phyloP scores from a whole-genome alignment of 164 flowering plant genomes.

The Protea cynaroides region DNA sequence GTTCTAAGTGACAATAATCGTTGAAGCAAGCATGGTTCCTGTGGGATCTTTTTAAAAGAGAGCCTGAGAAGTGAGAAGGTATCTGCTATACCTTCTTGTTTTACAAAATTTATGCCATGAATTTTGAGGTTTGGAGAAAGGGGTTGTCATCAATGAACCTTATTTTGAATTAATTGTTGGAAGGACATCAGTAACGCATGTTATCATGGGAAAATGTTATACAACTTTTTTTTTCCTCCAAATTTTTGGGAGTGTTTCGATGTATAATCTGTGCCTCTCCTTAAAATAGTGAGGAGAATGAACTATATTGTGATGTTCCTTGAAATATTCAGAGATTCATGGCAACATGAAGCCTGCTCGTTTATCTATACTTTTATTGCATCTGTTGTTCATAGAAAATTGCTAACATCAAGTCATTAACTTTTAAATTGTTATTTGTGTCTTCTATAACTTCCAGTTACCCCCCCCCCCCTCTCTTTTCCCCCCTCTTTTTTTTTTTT shows the following conservation, averaged over 20 bases:
- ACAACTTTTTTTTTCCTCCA: neutral
- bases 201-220: too few species aligned
- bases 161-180: neutral
- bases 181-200: too few species aligned
- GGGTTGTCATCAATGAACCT: too few species aligned
- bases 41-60: constrained; percentile 42
- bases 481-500: too few species aligned
- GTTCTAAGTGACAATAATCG: constrained; percentile 26
- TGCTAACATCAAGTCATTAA: too few species aligned
- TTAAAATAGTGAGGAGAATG: neutral
- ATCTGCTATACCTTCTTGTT: neutral
- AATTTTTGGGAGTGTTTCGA: neutral
- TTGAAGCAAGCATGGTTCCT: constrained; percentile 46
- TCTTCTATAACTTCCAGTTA: too few species aligned
- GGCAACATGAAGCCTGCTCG: neutral
- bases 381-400: too few species aligned
- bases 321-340: neutral
- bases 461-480: too few species aligned
- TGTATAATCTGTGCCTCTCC: neutral
- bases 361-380: too few species aligned
- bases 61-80: constrained; percentile 39
- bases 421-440: too few species aligned
- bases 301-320: neutral
- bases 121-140: neutral
- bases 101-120: neutral